Percentiles rank a stretch among this genome's conserved stretches.
Evolutionary conservation across 306 rosid species (phyloP).

Genomic region (Rosa multiflora): DNA sequence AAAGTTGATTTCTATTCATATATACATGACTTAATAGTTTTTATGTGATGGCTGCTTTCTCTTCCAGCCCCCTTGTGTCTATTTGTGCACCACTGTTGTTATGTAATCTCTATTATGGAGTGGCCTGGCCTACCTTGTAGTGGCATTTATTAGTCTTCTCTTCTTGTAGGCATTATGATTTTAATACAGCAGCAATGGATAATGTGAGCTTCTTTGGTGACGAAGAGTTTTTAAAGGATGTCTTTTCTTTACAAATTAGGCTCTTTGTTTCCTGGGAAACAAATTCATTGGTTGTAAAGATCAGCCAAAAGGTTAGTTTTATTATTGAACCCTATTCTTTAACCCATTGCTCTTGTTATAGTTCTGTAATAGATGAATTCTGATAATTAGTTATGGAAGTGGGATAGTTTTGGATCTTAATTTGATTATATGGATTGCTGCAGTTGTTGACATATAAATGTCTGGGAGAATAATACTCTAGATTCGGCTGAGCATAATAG

Average conservation of each 20-base stretch:
- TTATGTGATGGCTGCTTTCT: neutral
- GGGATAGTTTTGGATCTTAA: neutral
- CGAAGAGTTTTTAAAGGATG: conserved; percentile 49
- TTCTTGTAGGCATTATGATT: conserved; percentile 67
- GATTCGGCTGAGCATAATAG: neutral
- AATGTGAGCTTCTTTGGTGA: conserved; percentile 33
- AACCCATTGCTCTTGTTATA: neutral
- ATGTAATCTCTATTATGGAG: neutral
- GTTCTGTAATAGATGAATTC: neutral
- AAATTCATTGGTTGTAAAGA: conserved; percentile 64
- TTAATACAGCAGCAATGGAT: conserved; percentile 39
- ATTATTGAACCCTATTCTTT: neutral
- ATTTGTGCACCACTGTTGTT: neutral
- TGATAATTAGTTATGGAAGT: neutral
- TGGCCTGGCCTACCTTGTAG: conserved; percentile 7
- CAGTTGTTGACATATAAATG: neutral
- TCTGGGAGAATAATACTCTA: neutral
- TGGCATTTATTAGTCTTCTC: conserved; percentile 20
- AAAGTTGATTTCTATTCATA: neutral
- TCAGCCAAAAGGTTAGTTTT: conserved; percentile 63
- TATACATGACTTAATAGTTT: neutral
- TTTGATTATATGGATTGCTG: neutral
- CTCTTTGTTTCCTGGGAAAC: conserved; percentile 65
- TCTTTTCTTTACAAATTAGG: conserved; percentile 72
- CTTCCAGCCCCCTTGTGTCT: neutral